Base-by-base conservation (phyloP, 2,329 filamentous ascomycete genomes). In the Rugonectria rugulosa region DNA sequence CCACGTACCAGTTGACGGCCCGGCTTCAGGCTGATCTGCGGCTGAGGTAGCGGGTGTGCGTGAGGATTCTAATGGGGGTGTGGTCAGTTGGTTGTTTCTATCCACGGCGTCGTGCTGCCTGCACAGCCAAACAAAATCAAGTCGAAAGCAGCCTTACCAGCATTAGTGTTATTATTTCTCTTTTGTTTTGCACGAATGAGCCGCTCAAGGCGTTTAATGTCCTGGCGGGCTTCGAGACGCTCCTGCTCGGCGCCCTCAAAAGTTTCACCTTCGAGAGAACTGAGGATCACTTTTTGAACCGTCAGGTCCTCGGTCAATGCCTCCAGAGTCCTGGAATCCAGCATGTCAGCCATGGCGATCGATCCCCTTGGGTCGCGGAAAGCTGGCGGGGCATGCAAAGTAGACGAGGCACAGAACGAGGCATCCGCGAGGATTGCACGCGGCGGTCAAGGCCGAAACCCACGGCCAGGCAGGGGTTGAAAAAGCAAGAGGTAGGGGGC, bases 251-350 rank as follows among this genome's bases (percentile, higher is more conserved):
- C 69, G 14, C 63, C 70, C 6, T 68, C 64, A 47, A 65, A 68
- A 6, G 56, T 47, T 27, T 62, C 62, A 20, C 47, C 57, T 17
- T 57, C 32, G n/a, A 82, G 71, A 2, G 79, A 81, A 7, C 65
- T 60, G 3, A 82, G 68, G 17, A 82, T 71, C 44, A 77, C 75
- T 41, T 69, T 69, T 55, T 80, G 75, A 17, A 80, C 70, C 26
- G 63, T 69, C 56, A 82, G 65, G 51, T 81, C 78, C 42, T 79
- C 75, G 15, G 60, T 60, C 17, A 80, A 61, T 15, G 64, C 67
- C 41, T 69, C 63, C 15, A 71, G 42, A 9, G 51, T 60, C 53
- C 60, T 58, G 15, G 60, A 43, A 5, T 57, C 51, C 40, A 21
- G 65, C 59, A 27, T 37, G 44, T 49, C 53, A 23, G 12, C 47